Percentiles rank a stretch among this genome's conserved stretches.
phyloP scores from a whole-genome alignment of 352 stramenopile genomes.

The Phytopythium litorale region DNA sequence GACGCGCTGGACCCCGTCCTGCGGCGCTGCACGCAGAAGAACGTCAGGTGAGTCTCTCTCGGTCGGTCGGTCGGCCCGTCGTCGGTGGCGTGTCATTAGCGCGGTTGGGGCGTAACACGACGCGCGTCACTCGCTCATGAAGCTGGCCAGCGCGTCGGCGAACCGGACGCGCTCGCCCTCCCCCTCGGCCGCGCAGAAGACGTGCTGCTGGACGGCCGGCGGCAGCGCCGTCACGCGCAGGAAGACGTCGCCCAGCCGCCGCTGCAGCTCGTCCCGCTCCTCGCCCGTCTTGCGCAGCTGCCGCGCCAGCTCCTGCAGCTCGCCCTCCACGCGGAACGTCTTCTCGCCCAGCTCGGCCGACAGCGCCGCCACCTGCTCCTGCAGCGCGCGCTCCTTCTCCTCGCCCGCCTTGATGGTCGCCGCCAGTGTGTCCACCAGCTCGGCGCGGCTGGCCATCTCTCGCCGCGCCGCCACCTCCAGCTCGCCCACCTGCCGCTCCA shows the following conservation, averaged over 20 bases:
- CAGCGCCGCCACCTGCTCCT: constrained; percentile 36
- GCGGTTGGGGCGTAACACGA: not conserved
- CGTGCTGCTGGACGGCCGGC: constrained; percentile 59
- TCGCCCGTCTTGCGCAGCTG: constrained; percentile 65
- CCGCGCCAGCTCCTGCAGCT: constrained; percentile 45
- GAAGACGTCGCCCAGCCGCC: constrained; percentile 75
- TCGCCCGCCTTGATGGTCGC: constrained; percentile 52
- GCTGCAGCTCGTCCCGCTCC: constrained; percentile 81
- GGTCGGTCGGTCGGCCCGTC: not conserved
- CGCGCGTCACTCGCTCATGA: constrained; percentile 41
- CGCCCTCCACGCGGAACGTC: constrained; percentile 54
- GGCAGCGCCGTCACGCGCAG: constrained; percentile 69
- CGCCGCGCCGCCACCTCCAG: constrained; percentile 45
- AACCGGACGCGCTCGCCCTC: constrained; percentile 46
- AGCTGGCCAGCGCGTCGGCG: constrained; percentile 66
- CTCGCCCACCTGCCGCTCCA: constrained; percentile 48
- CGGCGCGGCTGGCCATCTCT: constrained; percentile 63
- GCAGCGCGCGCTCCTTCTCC: constrained; percentile 44
- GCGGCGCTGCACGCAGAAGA: constrained; percentile 33
- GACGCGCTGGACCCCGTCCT: constrained; percentile 27
- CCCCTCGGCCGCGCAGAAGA: constrained; percentile 43
- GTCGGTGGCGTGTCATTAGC: not conserved
- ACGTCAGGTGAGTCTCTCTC: constrained; percentile 25
- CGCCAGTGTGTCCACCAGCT: constrained; percentile 72
- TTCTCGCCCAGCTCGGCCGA: constrained; percentile 61